Base-by-base conservation (phyloP, 78 protist genomes). In the Capsaspora owczarzaki region DNA sequence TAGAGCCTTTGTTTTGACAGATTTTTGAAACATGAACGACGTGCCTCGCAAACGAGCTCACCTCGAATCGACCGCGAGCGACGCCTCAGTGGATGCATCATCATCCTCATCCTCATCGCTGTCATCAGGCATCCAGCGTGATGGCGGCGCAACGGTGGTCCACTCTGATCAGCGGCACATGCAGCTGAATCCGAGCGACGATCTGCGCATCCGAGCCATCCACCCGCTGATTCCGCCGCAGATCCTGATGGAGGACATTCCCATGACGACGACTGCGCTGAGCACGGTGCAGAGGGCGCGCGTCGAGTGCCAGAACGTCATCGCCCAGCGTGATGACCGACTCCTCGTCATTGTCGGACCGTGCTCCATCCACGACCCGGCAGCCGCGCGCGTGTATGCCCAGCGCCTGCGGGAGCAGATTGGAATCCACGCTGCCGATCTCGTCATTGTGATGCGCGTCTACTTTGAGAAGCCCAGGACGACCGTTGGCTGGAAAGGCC, bases 381-480 rank as follows among this genome's bases (percentile, higher is more conserved):
- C 80, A 66, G 85, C 92, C 14, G 92, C 92, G 3, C 4, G n/a
- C 2, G 92, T 84, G 14, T 88, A 88, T 72, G 90, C 80, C 31
- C 43, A 25, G 29, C n/a, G n/a, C n/a, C 44, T 88, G 79, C 68
- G 71, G 35, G 76, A 43, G 37, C 31, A 68, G 35, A 33, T 22
- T 22, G 82, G 37, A 49, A 40, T 82, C 74, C 49, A 40, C 42
- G 1, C 60, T 20, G 70, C 47, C 22, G 93, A 86, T 2, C 79
- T 89, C 40, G 16, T 82, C 53, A 83, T 89, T 43, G 71, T 86
- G 44, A 89, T 89, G 93, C 81, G 93, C 37, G 89, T 86, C 42
- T 89, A 89, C 88, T 89, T 89, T 43, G 93, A 89, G 76, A 89
- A 89, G 78, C 93, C 93, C 23, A 41, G 92, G 19, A 89, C 93